These are phyloP conservation scores for Penicillium nordicum DNA, from an alignment of 2,329 filamentous ascomycete genomes.

Conservation along the genomic window DNA sequence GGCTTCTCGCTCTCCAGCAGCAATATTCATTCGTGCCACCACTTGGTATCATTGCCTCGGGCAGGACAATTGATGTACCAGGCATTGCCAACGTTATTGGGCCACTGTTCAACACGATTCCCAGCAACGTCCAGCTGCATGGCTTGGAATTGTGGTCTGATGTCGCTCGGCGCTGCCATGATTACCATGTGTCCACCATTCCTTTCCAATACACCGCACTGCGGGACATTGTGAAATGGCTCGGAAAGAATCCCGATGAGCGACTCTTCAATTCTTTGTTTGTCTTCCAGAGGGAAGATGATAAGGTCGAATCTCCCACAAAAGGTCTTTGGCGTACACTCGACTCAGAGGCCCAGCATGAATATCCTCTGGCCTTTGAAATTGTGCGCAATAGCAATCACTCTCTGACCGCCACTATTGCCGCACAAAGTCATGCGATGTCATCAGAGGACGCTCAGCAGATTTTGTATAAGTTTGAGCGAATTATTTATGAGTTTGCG, in stretches of 20 bases:
- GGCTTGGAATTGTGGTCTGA: conserved; percentile 55
- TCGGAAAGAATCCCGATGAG: conserved; percentile 51
- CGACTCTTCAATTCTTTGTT: conserved; percentile 77
- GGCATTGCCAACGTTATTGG: conserved; percentile 67
- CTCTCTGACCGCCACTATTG: conserved; percentile 56
- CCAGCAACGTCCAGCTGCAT: conserved; percentile 57
- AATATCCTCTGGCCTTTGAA: conserved; percentile 78
- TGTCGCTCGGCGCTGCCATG: conserved; percentile 63
- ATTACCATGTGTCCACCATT: conserved; percentile 65
- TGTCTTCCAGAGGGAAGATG: conserved; percentile 64
- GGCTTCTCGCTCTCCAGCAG: conserved; percentile 61
- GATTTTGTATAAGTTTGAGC: conserved; percentile 46
- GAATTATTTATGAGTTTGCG: conserved; percentile 37
- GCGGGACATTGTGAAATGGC: conserved; percentile 77
- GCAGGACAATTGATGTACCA: conserved; percentile 65
- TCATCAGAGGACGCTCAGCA: conserved; percentile 33
- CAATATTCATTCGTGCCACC: conserved; percentile 50
- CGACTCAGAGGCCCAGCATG: conserved; percentile 51
- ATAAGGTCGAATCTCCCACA: conserved; percentile 20
- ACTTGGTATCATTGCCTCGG: conserved; percentile 75
- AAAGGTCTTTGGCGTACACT: conserved; percentile 54
- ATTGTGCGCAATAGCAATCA: conserved; percentile 53
- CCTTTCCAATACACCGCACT: conserved; percentile 76
- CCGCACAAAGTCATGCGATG: conserved; percentile 52
- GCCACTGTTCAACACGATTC: conserved; percentile 86